These are phyloP conservation scores for Fagus sylvatica DNA, from an alignment of 306 rosid species.

Conservation along the genomic window DNA sequence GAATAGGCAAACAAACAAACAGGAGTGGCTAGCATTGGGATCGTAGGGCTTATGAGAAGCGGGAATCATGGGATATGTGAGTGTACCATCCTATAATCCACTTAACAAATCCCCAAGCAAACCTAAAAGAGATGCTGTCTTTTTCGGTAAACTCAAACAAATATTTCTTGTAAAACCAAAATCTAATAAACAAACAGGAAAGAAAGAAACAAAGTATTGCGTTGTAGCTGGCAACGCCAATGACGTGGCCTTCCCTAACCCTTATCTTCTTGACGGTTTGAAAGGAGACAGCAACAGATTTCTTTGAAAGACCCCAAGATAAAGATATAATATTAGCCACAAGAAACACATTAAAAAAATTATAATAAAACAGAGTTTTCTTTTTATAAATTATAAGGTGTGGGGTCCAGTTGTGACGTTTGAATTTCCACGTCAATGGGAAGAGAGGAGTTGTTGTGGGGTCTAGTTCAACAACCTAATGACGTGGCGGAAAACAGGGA, in stretches of 20 bases:
- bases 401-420: not conserved
- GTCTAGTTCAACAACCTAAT: conserved; percentile 10
- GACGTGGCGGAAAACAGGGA: conserved; percentile 24
- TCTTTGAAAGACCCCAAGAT: conserved; percentile 4
- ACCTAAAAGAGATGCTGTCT: conserved; percentile 30
- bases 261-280: conserved; percentile 51
- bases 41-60: conserved; percentile 27
- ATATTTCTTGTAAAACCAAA: not conserved
- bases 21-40: conserved; percentile 19
- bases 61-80: conserved; percentile 39
- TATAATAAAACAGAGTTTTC: too few relatives aligned
- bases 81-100: conserved; percentile 13
- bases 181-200: not conserved
- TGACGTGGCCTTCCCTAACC: conserved; percentile 39
- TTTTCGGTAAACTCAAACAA: conserved; percentile 16
- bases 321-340: not conserved
- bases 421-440: conserved; percentile 10
- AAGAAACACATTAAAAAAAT: too few relatives aligned
- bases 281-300: conserved; percentile 32
- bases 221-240: conserved; percentile 63
- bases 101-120: conserved; percentile 28
- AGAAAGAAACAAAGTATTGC: conserved; percentile 30
- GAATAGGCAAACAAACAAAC: not conserved
- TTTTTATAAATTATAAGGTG: too few relatives aligned
- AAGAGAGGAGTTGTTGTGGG: conserved; percentile 6